phyloP scores from a whole-genome alignment of 345 rosid species.

The Erysimum cheiranthoides region DNA sequence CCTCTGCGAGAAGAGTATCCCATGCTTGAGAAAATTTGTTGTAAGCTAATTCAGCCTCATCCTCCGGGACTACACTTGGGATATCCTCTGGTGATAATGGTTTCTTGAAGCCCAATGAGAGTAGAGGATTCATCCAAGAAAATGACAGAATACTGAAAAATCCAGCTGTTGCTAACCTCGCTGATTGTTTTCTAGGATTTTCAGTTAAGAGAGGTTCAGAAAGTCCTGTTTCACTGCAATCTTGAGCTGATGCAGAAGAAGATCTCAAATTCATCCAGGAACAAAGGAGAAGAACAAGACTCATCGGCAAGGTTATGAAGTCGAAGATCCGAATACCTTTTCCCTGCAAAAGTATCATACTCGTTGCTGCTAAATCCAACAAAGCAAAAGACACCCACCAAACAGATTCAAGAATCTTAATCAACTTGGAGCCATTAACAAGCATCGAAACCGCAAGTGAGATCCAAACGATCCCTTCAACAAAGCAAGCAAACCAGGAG shows the following conservation, averaged over 20 bases:
- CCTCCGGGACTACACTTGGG: constrained; percentile 58
- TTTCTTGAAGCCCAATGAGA: constrained; percentile 59
- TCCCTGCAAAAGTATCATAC: constrained; percentile 47
- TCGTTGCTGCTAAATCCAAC: constrained; percentile 53
- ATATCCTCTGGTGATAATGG: constrained; percentile 66
- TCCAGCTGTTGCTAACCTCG: constrained; percentile 51
- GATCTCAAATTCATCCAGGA: constrained; percentile 52
- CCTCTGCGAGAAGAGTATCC: constrained; percentile 48
- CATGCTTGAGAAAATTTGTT: constrained; percentile 60
- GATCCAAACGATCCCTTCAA: constrained; percentile 65
- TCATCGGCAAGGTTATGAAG: constrained; percentile 54
- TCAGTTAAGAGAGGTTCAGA: constrained; percentile 55
- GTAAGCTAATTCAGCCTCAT: constrained; percentile 65
- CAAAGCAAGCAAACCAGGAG: constrained; percentile 49
- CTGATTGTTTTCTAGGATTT: constrained; percentile 35
- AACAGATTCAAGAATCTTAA: constrained; percentile 45
- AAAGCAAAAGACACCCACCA: constrained; percentile 79
- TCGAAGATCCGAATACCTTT: constrained; percentile 47
- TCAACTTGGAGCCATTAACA: constrained; percentile 55
- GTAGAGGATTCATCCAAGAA: constrained; percentile 74
- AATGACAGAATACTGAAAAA: constrained; percentile 60
- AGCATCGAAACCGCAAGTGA: constrained; percentile 67
- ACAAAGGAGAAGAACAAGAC: constrained; percentile 62
- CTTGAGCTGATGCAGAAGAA: constrained; percentile 30
- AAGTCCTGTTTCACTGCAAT: constrained; percentile 40